phyloP scores from a whole-genome alignment of 345 rosid species.

The Psidium guajava region DNA sequence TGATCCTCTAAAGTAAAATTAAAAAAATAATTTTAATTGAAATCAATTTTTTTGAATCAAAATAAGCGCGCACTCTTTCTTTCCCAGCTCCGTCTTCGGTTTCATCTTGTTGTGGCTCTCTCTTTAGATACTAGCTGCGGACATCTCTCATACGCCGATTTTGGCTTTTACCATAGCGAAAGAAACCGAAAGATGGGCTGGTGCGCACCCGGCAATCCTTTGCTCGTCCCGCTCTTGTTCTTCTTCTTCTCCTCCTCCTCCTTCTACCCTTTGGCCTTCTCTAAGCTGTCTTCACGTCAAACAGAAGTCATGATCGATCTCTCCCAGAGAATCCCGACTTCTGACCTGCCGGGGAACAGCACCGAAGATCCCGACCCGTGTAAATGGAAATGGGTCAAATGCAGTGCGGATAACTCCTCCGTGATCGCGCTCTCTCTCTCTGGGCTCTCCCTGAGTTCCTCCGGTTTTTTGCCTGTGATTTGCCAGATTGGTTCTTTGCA shows the following conservation, averaged over 20 bases:
- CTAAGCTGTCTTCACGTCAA: conserved; percentile 20
- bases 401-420: conserved; percentile 22
- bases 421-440: conserved; percentile 23
- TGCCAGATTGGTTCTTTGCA: conserved; percentile 49
- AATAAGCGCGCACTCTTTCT: no score
- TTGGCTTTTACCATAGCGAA: not conserved
- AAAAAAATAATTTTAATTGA: no score
- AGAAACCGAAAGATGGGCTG: not conserved
- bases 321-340: conserved; percentile 7
- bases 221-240: conserved; percentile 1
- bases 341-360: conserved; percentile 17
- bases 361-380: conserved; percentile 31
- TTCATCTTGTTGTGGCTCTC: no score
- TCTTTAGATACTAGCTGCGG: not conserved
- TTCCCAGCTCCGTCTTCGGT: no score
- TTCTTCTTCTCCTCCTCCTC: not conserved
- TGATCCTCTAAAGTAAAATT: no score
- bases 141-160: not conserved
- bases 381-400: conserved; percentile 41
- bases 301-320: conserved; percentile 25
- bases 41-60: no score
- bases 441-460: conserved; percentile 20
- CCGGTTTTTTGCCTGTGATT: conserved; percentile 27
- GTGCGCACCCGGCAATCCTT: not conserved
- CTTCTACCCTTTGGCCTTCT: conserved; percentile 9